Base-by-base conservation (phyloP, 176 grass and related monocot species). In the Ananas comosus region DNA sequence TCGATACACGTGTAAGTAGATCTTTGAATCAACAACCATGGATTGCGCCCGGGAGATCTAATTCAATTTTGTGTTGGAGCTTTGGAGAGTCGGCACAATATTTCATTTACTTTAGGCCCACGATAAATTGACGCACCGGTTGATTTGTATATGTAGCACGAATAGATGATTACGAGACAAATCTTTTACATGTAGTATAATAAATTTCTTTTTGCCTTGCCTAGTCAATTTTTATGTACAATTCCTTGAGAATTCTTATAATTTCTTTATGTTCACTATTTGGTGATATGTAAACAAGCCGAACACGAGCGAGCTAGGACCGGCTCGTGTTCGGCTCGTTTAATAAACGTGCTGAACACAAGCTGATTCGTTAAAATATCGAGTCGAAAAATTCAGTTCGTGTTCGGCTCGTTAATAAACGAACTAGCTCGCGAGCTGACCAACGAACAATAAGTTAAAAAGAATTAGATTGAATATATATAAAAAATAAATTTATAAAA, bases 1-100 rank as follows among this genome's bases (percentile, higher is more conserved):
- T 73, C 50, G 23, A 11, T 77, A 72, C 70, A 86, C 66, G 16
- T 82, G 74, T 79, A 82, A 70, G 61, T 80, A 82, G 33, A 77
- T 75, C 74, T 72, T 50, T 12, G 56, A 25, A 51, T 74, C 76
- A 75, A 69, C 19, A 79, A 51, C 51, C 58, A 65, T 67, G 5
- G 29, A 72, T 63, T 65, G 23, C 24, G 49, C 21, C 11, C 52
- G 17, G 56, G 57, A 76, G 63, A 53, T 64, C 33, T 42, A 48
- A 42, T 69, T 22, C 0, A 3, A 47, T 68, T 74, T 56, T 79
- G 73, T 11, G 1, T 53, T 22, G 25, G 65, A 16, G 49, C 53
- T 22, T n/a, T 53, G 25, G 75, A 77, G 74, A 76, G 71, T 12
- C 47, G 4, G 51, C 61, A 76, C 16, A 59, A 68, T 66, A 63